Evolutionary conservation across 257 asterid genomes (phyloP), one percentile per base, ranked within the genome.

Genomic region (Fraxinus quadrangulata): DNA sequence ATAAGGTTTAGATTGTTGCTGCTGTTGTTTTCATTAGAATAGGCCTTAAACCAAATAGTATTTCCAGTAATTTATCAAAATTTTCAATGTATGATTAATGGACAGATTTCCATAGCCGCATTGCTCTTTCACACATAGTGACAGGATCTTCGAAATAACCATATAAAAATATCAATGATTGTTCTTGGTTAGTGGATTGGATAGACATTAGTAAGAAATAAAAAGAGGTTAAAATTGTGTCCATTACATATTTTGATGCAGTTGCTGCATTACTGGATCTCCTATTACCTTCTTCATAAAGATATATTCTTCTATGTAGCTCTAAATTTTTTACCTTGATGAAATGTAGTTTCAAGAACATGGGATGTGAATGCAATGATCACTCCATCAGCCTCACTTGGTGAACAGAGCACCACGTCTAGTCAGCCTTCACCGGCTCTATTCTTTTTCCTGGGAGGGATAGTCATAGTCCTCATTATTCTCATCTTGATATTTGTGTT

Each of bases 391-490:
- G 70, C 81, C 24, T 77, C 88, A 9, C 84, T 81, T 31, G 81
- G 75, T 67, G 66, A 81, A 72, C 82, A 67, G 86, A 89, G 86
- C 76, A 47, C 87, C 47, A 10, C 75, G 16, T 65, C 88, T 24
- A 71, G 74, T 65, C 85, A 68, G 78, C 71, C 80, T 42, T 86
- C 91, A 21, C 40, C 84, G 26, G 88, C 83, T 72, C 56, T 90
- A 49, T 75, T 80, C 85, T 69, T 91, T 67, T 74, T 91, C 40
- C 89, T 91, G 30, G 96, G 91, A 28, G 92, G 84, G 34, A 61
- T 91, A 63, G 73, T 89, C 68, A 23, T 88, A 63, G 85, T 92
- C 47, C 83, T 86, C 42, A 26, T 80, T n/a, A 9, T 87, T 74
- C 83, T 86, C 24, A 81, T 91, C 79, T 80, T 92, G 67, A 45